phyloP scores from a whole-genome alignment of 352 stramenopile species.

The Aphanomyces cochlioides region DNA sequence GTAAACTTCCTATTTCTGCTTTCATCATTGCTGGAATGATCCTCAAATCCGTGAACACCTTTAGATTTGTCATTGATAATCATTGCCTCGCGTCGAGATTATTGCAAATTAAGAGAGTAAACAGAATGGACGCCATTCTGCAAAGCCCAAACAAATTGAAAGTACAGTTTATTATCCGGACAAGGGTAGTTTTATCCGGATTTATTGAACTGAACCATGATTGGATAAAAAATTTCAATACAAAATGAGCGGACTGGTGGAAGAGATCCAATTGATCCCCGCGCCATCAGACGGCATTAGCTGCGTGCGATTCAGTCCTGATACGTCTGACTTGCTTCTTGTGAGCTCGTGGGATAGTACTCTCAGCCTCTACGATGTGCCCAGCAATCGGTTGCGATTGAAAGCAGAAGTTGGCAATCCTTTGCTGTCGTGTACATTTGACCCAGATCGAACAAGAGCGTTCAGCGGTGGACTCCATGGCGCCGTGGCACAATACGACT shows the following conservation, averaged over 20 bases:
- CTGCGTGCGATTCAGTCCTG: slow-evolving; percentile 67
- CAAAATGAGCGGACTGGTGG: slow-evolving; percentile 32
- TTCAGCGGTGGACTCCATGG: slow-evolving; percentile 76
- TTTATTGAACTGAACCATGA: too few relatives aligned
- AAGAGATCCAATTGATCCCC: slow-evolving; percentile 55
- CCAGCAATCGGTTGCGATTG: slow-evolving; percentile 40
- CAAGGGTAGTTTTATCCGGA: too few relatives aligned
- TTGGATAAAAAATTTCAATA: too few relatives aligned
- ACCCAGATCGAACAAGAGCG: slow-evolving; percentile 52
- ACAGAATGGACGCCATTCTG: too few relatives aligned
- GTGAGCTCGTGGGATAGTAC: slow-evolving; percentile 74
- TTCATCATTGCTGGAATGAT: too few relatives aligned
- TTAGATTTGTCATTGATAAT: too few relatives aligned
- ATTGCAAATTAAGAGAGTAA: too few relatives aligned
- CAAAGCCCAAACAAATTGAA: too few relatives aligned
- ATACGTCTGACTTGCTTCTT: slow-evolving; percentile 49
- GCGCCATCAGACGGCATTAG: slow-evolving; percentile 82
- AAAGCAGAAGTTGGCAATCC: slow-evolving; percentile 68
- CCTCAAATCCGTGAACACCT: too few relatives aligned
- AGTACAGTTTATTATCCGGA: too few relatives aligned
- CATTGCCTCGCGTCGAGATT: too few relatives aligned
- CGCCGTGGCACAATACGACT: slow-evolving; percentile 52
- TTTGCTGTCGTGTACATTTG: slow-evolving; percentile 64
- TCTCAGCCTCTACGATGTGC: slow-evolving; percentile 63
- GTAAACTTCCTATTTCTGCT: too few relatives aligned